phyloP scores from a whole-genome alignment of 1,284 basidiomycete species.

The Malassezia obtusa region DNA sequence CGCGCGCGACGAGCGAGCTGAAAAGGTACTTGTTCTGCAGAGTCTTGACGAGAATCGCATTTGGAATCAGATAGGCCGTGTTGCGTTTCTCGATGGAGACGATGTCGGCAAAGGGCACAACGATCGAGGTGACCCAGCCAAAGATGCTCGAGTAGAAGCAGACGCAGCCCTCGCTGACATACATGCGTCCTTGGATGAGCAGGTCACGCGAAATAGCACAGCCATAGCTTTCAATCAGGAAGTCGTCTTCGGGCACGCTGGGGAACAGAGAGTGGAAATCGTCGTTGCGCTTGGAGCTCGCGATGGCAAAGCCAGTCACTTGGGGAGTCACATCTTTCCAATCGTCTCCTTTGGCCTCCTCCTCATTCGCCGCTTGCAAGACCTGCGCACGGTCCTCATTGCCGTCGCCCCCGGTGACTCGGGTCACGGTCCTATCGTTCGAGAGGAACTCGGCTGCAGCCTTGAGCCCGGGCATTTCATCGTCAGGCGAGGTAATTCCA shows the following conservation, averaged over 20 bases:
- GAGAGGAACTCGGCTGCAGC: conserved; percentile 10
- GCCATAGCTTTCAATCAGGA: conserved; percentile 96
- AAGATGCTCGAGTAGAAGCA: conserved; percentile 99
- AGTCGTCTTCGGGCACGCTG: conserved; percentile 81
- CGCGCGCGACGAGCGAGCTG: conserved; percentile 87
- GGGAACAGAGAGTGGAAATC: conserved; percentile 91
- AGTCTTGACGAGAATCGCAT: conserved; percentile 85
- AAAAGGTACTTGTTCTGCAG: conserved; percentile 71
- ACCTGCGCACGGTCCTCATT: neutral
- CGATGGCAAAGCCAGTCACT: conserved; percentile 75
- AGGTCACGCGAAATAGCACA: conserved; percentile 94
- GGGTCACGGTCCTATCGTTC: neutral
- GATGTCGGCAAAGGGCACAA: conserved; percentile 83
- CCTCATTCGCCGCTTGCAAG: neutral
- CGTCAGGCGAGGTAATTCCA: too few species aligned
- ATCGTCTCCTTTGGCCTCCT: conserved; percentile 1
- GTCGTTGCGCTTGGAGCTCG: conserved; percentile 82
- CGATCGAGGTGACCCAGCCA: conserved; percentile 95
- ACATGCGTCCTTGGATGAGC: conserved; percentile 85
- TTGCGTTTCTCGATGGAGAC: conserved; percentile 87
- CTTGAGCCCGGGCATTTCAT: conserved; percentile 2
- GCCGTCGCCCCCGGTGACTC: neutral
- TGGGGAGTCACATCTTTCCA: conserved; percentile 29
- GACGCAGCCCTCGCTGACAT: conserved; percentile 94
- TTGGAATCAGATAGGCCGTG: conserved; percentile 97